Evolutionary conservation across 83 land plant genomes (phyloP).

Genomic region (Diphasiastrum complanatum): DNA sequence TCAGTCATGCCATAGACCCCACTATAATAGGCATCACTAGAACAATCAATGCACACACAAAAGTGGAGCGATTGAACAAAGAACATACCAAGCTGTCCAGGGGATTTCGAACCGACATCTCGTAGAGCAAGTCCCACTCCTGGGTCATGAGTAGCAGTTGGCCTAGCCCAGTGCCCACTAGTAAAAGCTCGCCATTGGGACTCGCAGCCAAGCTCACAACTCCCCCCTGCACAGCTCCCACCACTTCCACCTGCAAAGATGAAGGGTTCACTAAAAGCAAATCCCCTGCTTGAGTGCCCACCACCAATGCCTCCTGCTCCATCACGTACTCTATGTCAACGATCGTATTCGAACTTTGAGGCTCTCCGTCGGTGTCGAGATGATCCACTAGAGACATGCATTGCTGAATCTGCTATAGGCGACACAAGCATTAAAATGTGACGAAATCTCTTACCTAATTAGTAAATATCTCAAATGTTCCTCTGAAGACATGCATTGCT

Average conservation of each 20-base stretch:
- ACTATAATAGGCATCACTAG: too few relatives aligned
- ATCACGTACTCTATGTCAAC: slow-evolving; percentile 63
- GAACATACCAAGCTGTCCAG: slow-evolving; percentile 37
- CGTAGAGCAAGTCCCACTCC: slow-evolving; percentile 91
- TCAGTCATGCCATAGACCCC: too few relatives aligned
- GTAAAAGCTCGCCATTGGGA: slow-evolving; percentile 94
- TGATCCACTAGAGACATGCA: too few relatives aligned
- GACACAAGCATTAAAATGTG: too few relatives aligned
- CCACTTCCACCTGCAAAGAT: slow-evolving; percentile 47
- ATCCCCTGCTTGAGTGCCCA: slow-evolving; percentile 53
- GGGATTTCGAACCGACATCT: slow-evolving; percentile 39
- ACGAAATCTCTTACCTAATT: too few relatives aligned
- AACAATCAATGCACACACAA: too few relatives aligned
- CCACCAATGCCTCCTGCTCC: slow-evolving; percentile 78
- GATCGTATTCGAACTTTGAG: too few relatives aligned
- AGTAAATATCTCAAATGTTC: too few relatives aligned
- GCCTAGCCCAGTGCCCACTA: slow-evolving; percentile 61
- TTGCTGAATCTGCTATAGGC: too few relatives aligned
- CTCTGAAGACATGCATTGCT: too few relatives aligned
- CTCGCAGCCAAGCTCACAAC: slow-evolving; percentile 64
- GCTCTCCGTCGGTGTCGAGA: too few relatives aligned
- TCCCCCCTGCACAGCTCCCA: slow-evolving; percentile 86
- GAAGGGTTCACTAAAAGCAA: slow-evolving; percentile 43
- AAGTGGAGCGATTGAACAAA: too few relatives aligned
- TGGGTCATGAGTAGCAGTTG: slow-evolving; percentile 76